Base-by-base conservation (phyloP, 2,329 filamentous ascomycete species). In the Aspergillus intermedius region DNA sequence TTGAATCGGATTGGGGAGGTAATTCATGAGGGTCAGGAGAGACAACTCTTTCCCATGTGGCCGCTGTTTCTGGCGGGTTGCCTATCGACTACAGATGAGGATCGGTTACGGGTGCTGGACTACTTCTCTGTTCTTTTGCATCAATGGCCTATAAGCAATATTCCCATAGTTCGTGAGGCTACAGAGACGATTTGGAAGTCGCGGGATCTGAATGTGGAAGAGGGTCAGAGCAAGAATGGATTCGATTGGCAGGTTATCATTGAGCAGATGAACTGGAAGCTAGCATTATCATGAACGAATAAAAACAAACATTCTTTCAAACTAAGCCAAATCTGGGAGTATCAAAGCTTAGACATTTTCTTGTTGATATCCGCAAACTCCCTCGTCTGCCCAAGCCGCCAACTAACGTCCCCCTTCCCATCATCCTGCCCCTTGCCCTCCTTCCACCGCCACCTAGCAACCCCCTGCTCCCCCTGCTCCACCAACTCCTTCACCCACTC, bases 371-470 rank as follows among this genome's bases (percentile, higher is more conserved):
- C 56, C 13, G 46, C 46, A 4, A 67, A 52, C 42, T 67, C 65
- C 46, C 57, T 59, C 23, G 61, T 59, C 39, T 57, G 50, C 15
- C 74, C 74, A 50, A 77, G 61, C 12, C 74, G 65, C 74, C 75
- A 77, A 44, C 72, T 75, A 1, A 77, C 74, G 50, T 69, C 68
- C 43, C 71, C 69, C n/a, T 69, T 69, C 69, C 71, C 73, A 32
- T 69, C 63, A 44, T 60, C 58, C 17, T 60, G 47, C 12, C 55
- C 52, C 28, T 60, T 22, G 1, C 48, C 45, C 10, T 57, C 57
- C 63, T 78, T 80, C 79, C 78, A 82, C 15, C 70, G 60, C 79
- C 79, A 82, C 22, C 76, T 63, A 2, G 60, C 45, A 15, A 74
- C 61, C 1, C 60, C 60, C 60, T 82, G 79, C 30, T 49, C 41